Base-by-base conservation (phyloP, 768 basidiomycete species). In the Pulveroboletus sp. region DNA sequence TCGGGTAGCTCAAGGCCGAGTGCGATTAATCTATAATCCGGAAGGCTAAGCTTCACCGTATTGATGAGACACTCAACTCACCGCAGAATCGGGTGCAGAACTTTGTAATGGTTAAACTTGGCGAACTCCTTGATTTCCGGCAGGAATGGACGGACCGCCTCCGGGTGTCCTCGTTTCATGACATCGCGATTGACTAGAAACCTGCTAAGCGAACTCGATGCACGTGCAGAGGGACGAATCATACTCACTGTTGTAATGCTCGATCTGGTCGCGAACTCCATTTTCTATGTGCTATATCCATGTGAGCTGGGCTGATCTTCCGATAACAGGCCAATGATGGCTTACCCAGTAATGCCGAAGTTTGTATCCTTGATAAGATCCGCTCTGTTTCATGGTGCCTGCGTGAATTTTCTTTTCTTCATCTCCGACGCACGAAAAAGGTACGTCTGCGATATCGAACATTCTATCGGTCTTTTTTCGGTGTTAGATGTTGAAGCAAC, bases 241-340 rank as follows among this genome's bases (percentile, higher is more conserved):
- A 13, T 5, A 55, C 76, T 49, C 50, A 85, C 84, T 72, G 54
- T 79, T 82, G 57, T 86, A 85, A 44, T 77, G 71, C 57, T 86
- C 83, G 15, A 84, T 56, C 55, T 84, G 81, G 58, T 86, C 84
- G 15, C 65, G 73, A 24, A 86, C 77, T 6, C 83, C 84, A 10
- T 74, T 75, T 36, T 79, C 80, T 39, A 85, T 77, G 43, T 80
- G 78, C 83, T 86, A 46, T 7, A 15, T 21, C 6, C 13, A 38
- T 1, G 35, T 42, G 26, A n/a, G 14, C 28, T 21, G n/a, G 14
- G 15, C 14, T 18, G 33, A 27, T n/a, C 15, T 27, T n/a, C 8
- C 14, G 36, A 38, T n/a, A 14, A 42, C 15, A 13, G n/a, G 30
- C n/a, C 31, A n/a, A 32, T 32, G 42, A 6, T 14, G 61, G 6